A percentile compares a stretch with the other conserved stretches of the same genome.
Evolutionary conservation across 2,329 filamentous ascomycete species (phyloP).

Genomic region (Pseudogymnoascus sp.): DNA sequence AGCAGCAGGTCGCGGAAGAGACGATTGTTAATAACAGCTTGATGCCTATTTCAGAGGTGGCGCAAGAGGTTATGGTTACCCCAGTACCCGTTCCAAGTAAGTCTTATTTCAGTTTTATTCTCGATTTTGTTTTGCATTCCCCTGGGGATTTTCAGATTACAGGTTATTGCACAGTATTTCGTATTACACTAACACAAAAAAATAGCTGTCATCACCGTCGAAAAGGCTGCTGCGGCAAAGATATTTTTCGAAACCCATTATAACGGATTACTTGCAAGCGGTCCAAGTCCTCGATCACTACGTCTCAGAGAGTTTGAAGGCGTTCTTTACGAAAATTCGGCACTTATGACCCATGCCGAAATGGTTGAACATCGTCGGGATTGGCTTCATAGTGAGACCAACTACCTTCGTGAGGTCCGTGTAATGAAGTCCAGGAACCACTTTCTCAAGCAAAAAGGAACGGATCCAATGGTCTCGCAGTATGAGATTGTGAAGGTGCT

Average conservation of each 20-base stretch:
- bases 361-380: constrained; percentile 42
- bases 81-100: constrained; percentile 24
- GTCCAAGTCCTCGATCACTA: constrained; percentile 48
- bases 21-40: constrained; percentile 14
- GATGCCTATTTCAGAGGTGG: constrained; percentile 23
- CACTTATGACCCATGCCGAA: constrained; percentile 44
- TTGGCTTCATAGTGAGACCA: constrained; percentile 60
- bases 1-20: constrained; percentile 20
- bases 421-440: constrained; percentile 55
- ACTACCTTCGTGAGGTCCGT: constrained; percentile 66
- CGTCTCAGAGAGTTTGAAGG: constrained; percentile 55
- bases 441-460: constrained; percentile 25
- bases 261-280: constrained; percentile 54
- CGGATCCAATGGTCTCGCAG: constrained; percentile 47
- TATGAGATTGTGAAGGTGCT: constrained; percentile 77
- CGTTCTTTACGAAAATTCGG: constrained; percentile 46
- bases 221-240: constrained; percentile 72
- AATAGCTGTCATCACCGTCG: constrained; percentile 49
- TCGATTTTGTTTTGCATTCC: neutral
- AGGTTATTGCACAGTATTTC: neutral
- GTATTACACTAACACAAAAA: neutral
- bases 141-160: too few relatives aligned
- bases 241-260: constrained; percentile 81
- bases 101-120: neutral
- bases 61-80: constrained; percentile 12